A percentile compares a stretch with the other conserved stretches of the same genome.
phyloP scores from a whole-genome alignment of 331 rosid genomes.

The Quercus phellos region DNA sequence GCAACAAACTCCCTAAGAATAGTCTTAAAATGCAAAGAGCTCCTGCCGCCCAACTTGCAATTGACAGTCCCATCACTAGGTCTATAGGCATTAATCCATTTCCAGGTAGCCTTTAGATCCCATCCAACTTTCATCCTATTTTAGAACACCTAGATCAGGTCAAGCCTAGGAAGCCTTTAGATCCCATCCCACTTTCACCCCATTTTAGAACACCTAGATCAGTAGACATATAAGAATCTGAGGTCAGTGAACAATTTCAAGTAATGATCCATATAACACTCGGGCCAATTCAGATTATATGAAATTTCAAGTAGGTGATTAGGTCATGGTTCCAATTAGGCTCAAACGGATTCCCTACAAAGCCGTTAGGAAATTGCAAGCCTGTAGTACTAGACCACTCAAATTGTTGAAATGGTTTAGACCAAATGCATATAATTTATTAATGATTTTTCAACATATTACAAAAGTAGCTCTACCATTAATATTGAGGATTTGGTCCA shows the following conservation, averaged over 20 bases:
- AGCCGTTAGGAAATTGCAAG: not conserved
- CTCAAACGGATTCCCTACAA: not conserved
- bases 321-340: not conserved
- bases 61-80: not conserved
- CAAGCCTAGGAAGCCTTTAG: too few relatives aligned
- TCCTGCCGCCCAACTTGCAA: too few relatives aligned
- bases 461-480: not conserved
- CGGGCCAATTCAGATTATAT: not conserved
- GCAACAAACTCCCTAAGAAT: too few relatives aligned
- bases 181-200: too few relatives aligned
- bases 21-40: too few relatives aligned
- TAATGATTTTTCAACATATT: not conserved
- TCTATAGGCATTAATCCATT: not conserved
- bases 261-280: not conserved
- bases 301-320: not conserved
- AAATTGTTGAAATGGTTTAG: not conserved
- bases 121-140: not conserved
- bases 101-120: not conserved
- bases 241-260: not conserved
- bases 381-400: not conserved
- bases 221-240: too few relatives aligned
- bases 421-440: not conserved
- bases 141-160: too few relatives aligned
- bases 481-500: not conserved
- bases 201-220: too few relatives aligned